Evolutionary conservation across 148 eudicot genomes (phyloP), one percentile per base, ranked within the genome.

Genomic region (Amaranthus palmeri): DNA sequence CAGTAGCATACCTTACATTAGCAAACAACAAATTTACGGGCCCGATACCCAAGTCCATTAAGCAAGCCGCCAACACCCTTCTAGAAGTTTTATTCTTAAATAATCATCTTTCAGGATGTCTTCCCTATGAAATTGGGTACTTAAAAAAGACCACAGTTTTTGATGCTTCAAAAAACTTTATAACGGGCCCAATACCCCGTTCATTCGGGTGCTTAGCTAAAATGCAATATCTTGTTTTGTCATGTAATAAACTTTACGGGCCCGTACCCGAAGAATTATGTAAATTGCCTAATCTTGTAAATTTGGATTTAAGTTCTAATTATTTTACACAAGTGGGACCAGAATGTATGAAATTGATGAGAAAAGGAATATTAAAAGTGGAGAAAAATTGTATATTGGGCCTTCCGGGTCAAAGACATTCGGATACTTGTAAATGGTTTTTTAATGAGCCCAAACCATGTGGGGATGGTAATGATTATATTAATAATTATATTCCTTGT

Each of bases 241-340:
- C 81, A 0, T 5, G 50, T 3, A 86, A 86, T 67, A 53, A 71
- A 61, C 44, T 84, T 0, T 80, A 76, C 18, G 87, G 87, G 57
- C 45, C 70, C 42, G 76, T 84, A 2, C 90, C 85, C 6, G 90
- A 86, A 45, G 7, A 15, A 1, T 41, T 86, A 56, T 84, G 90
- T 57, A 78, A 18, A 55, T 61, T 84, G 15, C 67, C 73, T 8
- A 50, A 57, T n/a, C 62, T 86, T 9, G 5, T 0, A 8, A 45
- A 63, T 9, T 69, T 86, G 40, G 76, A 58, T 11, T 68, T 86
- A 77, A 67, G 71, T 10, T 6, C 64, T 54, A 86, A 84, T 67
- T 86, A 84, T 50, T 82, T 86, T 46, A 83, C 90, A 1, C 74
- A 82, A 71, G 87, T 86, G 54, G 90, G 87, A 40, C 84, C 84